phyloP scores from a whole-genome alignment of 225 moss, liverwort and hornwort genomes.

The Asterella californica region DNA sequence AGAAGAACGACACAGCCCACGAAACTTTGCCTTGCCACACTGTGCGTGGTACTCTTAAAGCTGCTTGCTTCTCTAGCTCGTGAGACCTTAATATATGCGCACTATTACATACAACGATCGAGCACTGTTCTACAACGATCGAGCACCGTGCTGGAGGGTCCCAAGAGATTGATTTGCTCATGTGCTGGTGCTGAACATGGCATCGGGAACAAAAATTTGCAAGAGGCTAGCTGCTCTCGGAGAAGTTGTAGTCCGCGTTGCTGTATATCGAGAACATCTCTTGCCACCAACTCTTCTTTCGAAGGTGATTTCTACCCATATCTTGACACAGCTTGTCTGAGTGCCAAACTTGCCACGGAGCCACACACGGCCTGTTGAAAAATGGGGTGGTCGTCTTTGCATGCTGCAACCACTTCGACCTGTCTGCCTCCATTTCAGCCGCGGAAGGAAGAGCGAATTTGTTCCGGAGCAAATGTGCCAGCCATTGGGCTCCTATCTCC shows the following conservation, averaged over 20 bases:
- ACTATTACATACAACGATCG: too few relatives aligned
- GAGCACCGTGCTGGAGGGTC: too few relatives aligned
- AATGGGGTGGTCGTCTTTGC: conserved; percentile 22
- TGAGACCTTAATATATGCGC: too few relatives aligned
- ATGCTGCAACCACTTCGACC: conserved; percentile 31
- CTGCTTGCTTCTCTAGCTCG: too few relatives aligned
- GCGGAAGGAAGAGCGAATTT: conserved; percentile 31
- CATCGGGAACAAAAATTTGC: too few relatives aligned
- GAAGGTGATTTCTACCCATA: conserved; percentile 24
- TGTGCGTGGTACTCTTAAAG: too few relatives aligned
- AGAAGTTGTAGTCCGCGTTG: conserved; percentile 34
- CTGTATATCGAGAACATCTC: conserved; percentile 40
- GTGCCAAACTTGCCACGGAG: conserved; percentile 37
- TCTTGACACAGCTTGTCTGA: conserved; percentile 43
- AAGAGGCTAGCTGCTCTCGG: background rate
- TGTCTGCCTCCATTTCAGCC: conserved; percentile 36
- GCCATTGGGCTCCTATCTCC: conserved; percentile 39
- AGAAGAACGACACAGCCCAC: too few relatives aligned
- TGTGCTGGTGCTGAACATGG: too few relatives aligned
- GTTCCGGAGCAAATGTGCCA: conserved; percentile 28
- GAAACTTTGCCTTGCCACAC: too few relatives aligned
- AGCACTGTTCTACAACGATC: too few relatives aligned
- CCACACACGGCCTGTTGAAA: conserved; percentile 27
- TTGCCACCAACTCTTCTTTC: conserved; percentile 34
- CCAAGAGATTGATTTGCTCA: too few relatives aligned